These are phyloP conservation scores for Podospora comata DNA, from an alignment of 495 filamentous ascomycete species.

Conservation along the genomic window DNA sequence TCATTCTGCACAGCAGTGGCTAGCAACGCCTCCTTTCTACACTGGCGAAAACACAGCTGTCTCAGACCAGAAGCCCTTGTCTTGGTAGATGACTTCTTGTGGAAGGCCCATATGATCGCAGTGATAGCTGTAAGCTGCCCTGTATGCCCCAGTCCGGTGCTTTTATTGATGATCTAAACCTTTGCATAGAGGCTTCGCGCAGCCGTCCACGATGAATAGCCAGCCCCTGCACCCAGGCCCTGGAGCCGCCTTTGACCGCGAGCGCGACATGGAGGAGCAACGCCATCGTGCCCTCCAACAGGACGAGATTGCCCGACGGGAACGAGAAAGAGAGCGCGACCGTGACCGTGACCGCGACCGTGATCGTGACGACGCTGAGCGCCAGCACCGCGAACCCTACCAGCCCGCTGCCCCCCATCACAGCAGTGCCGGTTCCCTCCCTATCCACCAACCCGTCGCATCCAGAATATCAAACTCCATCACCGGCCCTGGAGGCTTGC, in stretches of 20 bases:
- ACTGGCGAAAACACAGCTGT: neutral
- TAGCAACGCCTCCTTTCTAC: constrained; percentile 5
- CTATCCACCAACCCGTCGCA: constrained; percentile 87
- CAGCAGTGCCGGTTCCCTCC: constrained; percentile 77
- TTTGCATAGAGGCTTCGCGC: constrained; percentile 25
- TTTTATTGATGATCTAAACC: constrained; percentile 9
- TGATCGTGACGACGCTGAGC: constrained; percentile 61
- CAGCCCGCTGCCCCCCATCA: constrained; percentile 63
- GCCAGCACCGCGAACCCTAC: constrained; percentile 62
- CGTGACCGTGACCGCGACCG: constrained; percentile 36
- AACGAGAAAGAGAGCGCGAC: constrained; percentile 24
- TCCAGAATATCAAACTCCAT: constrained; percentile 74
- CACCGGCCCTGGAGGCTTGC: constrained; percentile 81
- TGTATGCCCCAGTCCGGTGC: neutral
- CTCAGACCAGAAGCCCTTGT: neutral
- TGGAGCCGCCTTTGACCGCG: constrained; percentile 37
- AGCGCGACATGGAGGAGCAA: constrained; percentile 37
- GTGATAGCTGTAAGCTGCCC: constrained; percentile 7
- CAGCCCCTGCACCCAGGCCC: constrained; percentile 40
- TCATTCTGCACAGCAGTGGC: constrained; percentile 4
- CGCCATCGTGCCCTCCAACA: constrained; percentile 38
- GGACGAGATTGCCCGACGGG: constrained; percentile 33
- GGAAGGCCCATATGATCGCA: constrained; percentile 2
- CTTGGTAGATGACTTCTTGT: constrained; percentile 1
- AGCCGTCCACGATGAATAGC: constrained; percentile 39